phyloP scores from a whole-genome alignment of 331 rosid genomes.

The Saraca asoca region DNA sequence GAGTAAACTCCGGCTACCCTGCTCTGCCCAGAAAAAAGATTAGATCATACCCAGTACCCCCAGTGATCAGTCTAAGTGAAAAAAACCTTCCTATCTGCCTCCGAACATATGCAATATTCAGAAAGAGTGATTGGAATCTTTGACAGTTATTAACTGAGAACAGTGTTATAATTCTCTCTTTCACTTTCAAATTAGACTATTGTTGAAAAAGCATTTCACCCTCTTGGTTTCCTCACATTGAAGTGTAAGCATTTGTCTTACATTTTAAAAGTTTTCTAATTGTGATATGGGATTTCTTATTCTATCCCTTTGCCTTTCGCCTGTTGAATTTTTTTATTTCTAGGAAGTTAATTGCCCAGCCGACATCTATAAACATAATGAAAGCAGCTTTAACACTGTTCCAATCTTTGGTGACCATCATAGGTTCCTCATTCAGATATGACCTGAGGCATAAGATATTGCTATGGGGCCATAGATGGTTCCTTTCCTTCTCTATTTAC shows the following conservation, averaged over 20 bases:
- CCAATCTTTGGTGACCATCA: slow-evolving; percentile 30
- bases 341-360: not conserved
- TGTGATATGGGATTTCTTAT: slow-evolving; percentile 2
- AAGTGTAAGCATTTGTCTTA: not conserved
- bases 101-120: not conserved
- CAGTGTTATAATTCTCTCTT: no score
- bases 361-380: slow-evolving; percentile 3
- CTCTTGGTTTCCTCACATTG: not conserved
- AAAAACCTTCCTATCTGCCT: no score
- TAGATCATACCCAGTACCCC: no score
- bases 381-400: slow-evolving; percentile 18
- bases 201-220: not conserved
- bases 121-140: not conserved
- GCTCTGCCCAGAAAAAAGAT: no score
- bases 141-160: not conserved
- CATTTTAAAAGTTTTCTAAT: slow-evolving; percentile 2
- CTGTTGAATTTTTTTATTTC: not conserved
- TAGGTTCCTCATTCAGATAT: slow-evolving; percentile 7
- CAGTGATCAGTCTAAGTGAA: no score
- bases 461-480: not conserved
- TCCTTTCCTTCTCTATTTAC: not conserved
- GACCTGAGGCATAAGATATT: slow-evolving; percentile 11
- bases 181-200: not conserved
- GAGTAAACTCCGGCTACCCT: no score
- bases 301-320: slow-evolving; percentile 1